A percentile compares a stretch with the other conserved stretches of the same genome.
Evolutionary conservation across 2,329 filamentous ascomycete genomes (phyloP).

Genomic region (Remersonia thermophila): DNA sequence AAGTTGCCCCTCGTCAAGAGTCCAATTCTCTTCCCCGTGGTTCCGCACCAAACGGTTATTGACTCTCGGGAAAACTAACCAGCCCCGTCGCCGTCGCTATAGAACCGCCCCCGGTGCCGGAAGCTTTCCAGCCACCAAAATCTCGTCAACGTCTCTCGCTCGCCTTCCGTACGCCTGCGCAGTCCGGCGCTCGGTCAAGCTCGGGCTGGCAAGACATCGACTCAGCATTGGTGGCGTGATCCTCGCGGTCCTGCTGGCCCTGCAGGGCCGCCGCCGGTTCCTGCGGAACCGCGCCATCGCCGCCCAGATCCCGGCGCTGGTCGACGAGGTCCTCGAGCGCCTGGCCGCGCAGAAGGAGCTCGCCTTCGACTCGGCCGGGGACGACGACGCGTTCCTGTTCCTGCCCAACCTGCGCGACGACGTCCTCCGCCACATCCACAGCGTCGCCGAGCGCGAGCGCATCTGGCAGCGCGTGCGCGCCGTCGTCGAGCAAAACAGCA

Average conservation of each 20-base stretch:
- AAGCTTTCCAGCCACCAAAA: slow-evolving; percentile 47
- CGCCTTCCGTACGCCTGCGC: slow-evolving; percentile 77
- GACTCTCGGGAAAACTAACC: slow-evolving; percentile 54
- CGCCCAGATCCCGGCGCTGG: slow-evolving; percentile 67
- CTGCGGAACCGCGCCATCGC: slow-evolving; percentile 51
- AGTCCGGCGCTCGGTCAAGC: slow-evolving; percentile 63
- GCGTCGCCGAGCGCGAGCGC: slow-evolving; percentile 59
- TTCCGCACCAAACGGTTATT: no score
- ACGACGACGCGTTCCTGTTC: slow-evolving; percentile 72
- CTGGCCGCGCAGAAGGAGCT: slow-evolving; percentile 74
- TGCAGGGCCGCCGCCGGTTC: slow-evolving; percentile 55
- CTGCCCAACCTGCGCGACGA: slow-evolving; percentile 86
- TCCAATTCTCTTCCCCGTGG: no score
- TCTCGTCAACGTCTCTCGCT: slow-evolving; percentile 84
- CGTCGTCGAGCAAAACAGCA: slow-evolving; percentile 88
- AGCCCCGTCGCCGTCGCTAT: slow-evolving; percentile 61
- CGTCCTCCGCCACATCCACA: slow-evolving; percentile 72
- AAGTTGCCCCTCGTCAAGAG: no score
- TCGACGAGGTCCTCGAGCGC: slow-evolving; percentile 71
- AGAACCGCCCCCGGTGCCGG: slow-evolving; percentile 53
- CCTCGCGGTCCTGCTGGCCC: slow-evolving; percentile 31
- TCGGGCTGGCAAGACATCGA: slow-evolving; percentile 77
- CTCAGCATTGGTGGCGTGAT: slow-evolving; percentile 62
- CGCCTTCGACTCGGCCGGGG: slow-evolving; percentile 51
- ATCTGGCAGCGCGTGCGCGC: slow-evolving; percentile 74